Percentiles rank a stretch among this genome's conserved stretches.
phyloP scores from a whole-genome alignment of 2,329 filamentous ascomycete species.

The Phoma sp. region DNA sequence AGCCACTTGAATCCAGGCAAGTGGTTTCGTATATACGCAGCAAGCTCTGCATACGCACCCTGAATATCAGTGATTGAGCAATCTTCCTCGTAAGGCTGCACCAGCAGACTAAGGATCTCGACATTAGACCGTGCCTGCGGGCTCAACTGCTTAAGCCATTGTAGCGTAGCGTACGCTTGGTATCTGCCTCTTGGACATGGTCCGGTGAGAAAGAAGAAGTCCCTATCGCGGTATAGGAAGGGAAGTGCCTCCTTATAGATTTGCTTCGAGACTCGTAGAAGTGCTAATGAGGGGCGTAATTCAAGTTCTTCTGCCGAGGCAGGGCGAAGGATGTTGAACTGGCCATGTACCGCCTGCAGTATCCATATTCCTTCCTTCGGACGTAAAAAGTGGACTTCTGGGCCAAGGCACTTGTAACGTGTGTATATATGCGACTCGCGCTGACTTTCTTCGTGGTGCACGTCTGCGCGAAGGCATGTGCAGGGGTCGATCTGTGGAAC shows the following conservation, averaged over 20 bases:
- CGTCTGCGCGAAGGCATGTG: constrained; percentile 25
- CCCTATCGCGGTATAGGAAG: constrained; percentile 34
- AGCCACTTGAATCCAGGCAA: constrained; percentile 25
- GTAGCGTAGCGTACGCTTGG: constrained; percentile 40
- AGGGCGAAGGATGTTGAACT: constrained; percentile 42
- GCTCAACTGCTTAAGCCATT: constrained; percentile 30
- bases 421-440: constrained; percentile 40
- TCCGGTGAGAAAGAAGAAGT: constrained; percentile 38
- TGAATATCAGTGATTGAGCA: constrained; percentile 19
- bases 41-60: constrained; percentile 28
- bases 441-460: not conserved
- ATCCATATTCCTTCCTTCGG: constrained; percentile 34
- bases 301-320: constrained; percentile 27
- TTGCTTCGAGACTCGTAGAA: constrained; percentile 27
- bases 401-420: constrained; percentile 35
- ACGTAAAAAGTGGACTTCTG: constrained; percentile 30
- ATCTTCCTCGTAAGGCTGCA: constrained; percentile 43
- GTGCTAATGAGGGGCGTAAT: constrained; percentile 15
- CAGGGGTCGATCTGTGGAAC: constrained; percentile 37
- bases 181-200: constrained; percentile 45
- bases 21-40: constrained; percentile 21
- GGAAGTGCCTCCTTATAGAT: constrained; percentile 36
- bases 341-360: constrained; percentile 28
- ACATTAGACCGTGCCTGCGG: constrained; percentile 27
- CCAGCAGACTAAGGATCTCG: constrained; percentile 30